Conservation (phyloP, 768 basidiomycete species). For the Jaapia argillacea region DNA sequence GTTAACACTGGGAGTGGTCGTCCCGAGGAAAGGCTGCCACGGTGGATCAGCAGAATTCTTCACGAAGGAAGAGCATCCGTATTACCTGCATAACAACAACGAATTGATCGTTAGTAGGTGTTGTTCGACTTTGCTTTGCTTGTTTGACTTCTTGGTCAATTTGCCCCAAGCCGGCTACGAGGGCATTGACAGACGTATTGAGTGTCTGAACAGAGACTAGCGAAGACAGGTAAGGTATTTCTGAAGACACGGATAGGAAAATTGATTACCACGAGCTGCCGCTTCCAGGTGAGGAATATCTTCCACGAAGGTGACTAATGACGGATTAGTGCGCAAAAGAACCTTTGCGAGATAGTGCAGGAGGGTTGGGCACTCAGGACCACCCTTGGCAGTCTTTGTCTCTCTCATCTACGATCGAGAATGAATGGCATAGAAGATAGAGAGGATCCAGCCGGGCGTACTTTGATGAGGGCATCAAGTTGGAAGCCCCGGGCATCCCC, state of each 20-base stretch:
- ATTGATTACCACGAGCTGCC: constrained; percentile 57
- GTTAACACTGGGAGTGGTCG: constrained; percentile 44
- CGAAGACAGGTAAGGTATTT: not conserved
- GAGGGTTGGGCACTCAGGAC: constrained; percentile 73
- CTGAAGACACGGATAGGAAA: not conserved
- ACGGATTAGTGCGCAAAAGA: constrained; percentile 56
- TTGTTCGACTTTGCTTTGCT: constrained; percentile 21
- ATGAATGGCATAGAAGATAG: not conserved
- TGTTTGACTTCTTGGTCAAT: constrained; percentile 46
- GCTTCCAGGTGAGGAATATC: constrained; percentile 77
- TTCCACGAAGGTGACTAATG: constrained; percentile 61
- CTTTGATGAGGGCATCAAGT: constrained; percentile 75
- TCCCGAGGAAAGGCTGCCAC: constrained; percentile 23
- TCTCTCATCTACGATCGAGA: constrained; percentile 57
- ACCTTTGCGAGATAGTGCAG: constrained; percentile 82
- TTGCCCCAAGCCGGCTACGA: constrained; percentile 46
- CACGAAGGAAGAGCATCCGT: not conserved
- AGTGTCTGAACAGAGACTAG: constrained; percentile 69
- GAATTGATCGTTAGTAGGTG: constrained; percentile 48
- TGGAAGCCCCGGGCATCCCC: constrained; percentile 82
- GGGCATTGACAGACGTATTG: constrained; percentile 44
- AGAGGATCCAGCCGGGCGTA: constrained; percentile 16
- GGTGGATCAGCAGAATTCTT: not conserved
- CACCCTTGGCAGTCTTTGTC: constrained; percentile 63
- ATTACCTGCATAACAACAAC: constrained; percentile 58